Percentiles rank a stretch among this genome's conserved stretches.
Evolutionary conservation across 805 yeast species (phyloP).

Genomic region (Candida xyloterini): DNA sequence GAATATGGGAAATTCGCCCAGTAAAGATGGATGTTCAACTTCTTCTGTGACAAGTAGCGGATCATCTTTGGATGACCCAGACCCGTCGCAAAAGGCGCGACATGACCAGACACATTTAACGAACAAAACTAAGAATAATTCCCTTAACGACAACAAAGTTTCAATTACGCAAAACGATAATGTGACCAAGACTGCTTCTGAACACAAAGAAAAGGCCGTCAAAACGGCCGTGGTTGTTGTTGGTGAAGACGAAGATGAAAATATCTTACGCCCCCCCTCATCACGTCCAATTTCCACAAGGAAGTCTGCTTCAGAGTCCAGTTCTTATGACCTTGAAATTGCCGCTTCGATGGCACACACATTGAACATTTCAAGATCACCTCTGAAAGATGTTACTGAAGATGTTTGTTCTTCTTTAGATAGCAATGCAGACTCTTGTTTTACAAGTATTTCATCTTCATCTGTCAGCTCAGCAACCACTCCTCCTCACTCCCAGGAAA

Average conservation of each 20-base stretch:
- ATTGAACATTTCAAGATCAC: constrained; percentile 22
- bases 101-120: constrained; percentile 11
- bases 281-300: constrained; percentile 1
- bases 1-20: constrained; percentile 39
- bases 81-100: constrained; percentile 34
- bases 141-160: constrained; percentile 11
- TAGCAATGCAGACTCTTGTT: constrained; percentile 39
- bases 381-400: constrained; percentile 10
- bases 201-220: neutral
- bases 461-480: constrained; percentile 30
- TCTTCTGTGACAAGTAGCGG: constrained; percentile 33
- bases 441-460: constrained; percentile 29
- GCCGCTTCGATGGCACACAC: constrained; percentile 46
- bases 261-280: too few relatives aligned
- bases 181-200: neutral
- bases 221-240: neutral
- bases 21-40: constrained; percentile 35
- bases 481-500: constrained; percentile 21
- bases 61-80: constrained; percentile 32
- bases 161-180: constrained; percentile 2
- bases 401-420: constrained; percentile 39
- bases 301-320: constrained; percentile 15
- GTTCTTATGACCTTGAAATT: constrained; percentile 38
- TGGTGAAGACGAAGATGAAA: neutral
- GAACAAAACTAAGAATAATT: constrained; percentile 13